Base-by-base conservation (phyloP, 176 grass and related monocot genomes). In the Oropetium thomaeum region DNA sequence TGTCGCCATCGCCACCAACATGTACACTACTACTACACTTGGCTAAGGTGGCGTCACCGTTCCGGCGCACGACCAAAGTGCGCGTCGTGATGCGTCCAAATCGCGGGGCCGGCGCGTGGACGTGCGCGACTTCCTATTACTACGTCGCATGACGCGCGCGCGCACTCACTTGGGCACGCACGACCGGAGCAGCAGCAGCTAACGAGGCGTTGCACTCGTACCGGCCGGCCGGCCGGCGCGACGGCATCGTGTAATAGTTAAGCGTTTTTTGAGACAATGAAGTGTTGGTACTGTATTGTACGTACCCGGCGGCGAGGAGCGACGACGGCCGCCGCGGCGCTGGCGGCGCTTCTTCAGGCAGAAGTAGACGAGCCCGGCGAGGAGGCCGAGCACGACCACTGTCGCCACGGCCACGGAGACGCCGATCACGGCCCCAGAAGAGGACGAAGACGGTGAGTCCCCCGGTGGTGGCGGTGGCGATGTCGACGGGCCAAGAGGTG, bases 351-450 rank as follows among this genome's bases (percentile, higher is more conserved):
- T 82, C 49, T 70, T 37, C 0, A 22, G 12, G 79, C 25, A 87
- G 73, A 15, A 78, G 67, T 20, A 87, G 39, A 87, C 20, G 38
- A 87, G 60, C 67, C 73, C 74, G 67, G 40, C 85, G 0, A 82
- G 53, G 74, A 87, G 38, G 10, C 67, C 67, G 73, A 87, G 52
- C 40, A 87, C 26, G 67, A 53, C 26, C 60, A 78, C 32, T 0
- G 60, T 55, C 0, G 67, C 78, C 20, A 45, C 59, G 38, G 77
- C 77, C 42, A 75, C 83, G 30, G 83, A 79, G 30, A 85, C 34
- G 53, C 33, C 63, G 77, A 86, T 69, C 63, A 86, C 77, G 1
- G 77, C 39, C 15, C 43, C 55, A 7, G 71, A 61, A 4, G 68
- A 48, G 10, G 71, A 61, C 7, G 68, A 48, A 14, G 55, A 5